Evolutionary conservation across 148 eudicot genomes (phyloP).

Genomic region (Suaeda aralocaspica): DNA sequence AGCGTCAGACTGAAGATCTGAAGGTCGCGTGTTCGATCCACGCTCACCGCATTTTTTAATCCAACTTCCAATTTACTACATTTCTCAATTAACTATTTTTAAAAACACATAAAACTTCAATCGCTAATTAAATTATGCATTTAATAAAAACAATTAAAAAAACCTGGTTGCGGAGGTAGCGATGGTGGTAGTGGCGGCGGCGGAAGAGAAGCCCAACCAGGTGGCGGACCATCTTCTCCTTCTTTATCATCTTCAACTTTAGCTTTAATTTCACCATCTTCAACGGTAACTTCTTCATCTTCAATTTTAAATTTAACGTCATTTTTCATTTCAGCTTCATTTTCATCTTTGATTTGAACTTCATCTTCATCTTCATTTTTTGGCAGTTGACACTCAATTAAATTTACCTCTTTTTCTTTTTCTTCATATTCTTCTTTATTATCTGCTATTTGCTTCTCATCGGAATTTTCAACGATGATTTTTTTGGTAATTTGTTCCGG

Average conservation of each 20-base stretch:
- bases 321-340: not conserved
- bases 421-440: not conserved
- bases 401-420: not conserved
- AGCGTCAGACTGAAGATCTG: constrained; percentile 53
- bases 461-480: too few relatives aligned
- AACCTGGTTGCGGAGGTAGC: constrained; percentile 19
- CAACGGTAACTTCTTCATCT: not conserved
- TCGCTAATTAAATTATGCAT: not conserved
- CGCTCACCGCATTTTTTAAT: constrained; percentile 71
- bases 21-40: constrained; percentile 99
- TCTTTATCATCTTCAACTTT: constrained; percentile 22
- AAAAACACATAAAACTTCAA: not conserved
- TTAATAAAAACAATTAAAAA: not conserved
- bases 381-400: not conserved
- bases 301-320: not conserved
- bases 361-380: constrained; percentile 3
- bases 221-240: constrained; percentile 50
- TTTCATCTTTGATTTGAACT: not conserved
- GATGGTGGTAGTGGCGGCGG: constrained; percentile 18
- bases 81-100: not conserved
- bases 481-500: too few relatives aligned
- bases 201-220: constrained; percentile 42
- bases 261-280: constrained; percentile 1
- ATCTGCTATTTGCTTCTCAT: not conserved
- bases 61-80: not conserved